A percentile compares a stretch with the other conserved stretches of the same genome.
Evolutionary conservation across 140 eudicot species (phyloP).

Genomic region (Oenanthe javanica): DNA sequence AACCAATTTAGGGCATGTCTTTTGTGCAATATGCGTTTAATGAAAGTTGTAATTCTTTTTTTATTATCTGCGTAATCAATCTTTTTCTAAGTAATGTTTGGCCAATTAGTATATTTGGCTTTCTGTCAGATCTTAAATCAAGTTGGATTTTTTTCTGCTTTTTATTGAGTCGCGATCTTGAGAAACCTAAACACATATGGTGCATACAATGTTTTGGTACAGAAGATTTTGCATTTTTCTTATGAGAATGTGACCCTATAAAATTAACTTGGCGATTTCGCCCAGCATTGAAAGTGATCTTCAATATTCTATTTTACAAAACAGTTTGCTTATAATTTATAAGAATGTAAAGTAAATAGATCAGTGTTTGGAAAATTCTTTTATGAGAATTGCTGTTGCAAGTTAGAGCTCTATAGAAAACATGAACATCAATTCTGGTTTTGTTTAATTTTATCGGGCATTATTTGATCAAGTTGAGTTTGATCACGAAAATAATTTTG

Average conservation of each 20-base stretch:
- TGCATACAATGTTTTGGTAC: neutral
- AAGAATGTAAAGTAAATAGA: too few species aligned
- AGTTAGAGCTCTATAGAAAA: neutral
- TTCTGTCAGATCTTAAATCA: neutral
- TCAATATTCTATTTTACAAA: neutral
- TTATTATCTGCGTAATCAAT: neutral
- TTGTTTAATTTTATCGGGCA: neutral
- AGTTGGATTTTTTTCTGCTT: neutral
- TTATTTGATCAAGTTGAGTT: neutral
- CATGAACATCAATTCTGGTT: neutral
- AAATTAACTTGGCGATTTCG: too few species aligned
- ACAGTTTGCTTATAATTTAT: too few species aligned
- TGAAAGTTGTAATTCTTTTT: neutral
- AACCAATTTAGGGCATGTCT: neutral
- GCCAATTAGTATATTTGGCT: neutral
- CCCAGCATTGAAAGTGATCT: neutral
- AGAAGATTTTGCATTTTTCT: neutral
- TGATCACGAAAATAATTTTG: neutral
- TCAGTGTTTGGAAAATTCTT: too few species aligned
- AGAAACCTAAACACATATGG: neutral
- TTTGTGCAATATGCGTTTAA: neutral
- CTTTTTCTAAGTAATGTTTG: neutral
- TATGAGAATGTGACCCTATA: neutral
- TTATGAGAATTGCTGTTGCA: neutral
- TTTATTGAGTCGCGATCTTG: neutral